phyloP scores from a whole-genome alignment of 2,329 filamentous ascomycete genomes.

The Nothomitra cinnamomea region DNA sequence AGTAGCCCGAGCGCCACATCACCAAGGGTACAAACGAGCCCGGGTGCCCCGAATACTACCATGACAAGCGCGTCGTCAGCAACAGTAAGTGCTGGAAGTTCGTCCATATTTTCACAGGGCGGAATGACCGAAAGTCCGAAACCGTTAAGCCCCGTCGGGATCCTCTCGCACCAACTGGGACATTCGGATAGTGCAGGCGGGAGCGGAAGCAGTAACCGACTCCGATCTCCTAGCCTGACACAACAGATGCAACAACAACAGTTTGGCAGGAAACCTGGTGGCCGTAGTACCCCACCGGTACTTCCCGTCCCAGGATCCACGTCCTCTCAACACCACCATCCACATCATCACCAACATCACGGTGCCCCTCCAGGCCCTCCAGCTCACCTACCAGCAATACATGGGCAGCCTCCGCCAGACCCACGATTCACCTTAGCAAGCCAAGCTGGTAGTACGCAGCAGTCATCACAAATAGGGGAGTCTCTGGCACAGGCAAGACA shows the following conservation, averaged over 20 bases:
- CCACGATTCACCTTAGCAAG: conserved; percentile 11
- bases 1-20: conserved; percentile 37
- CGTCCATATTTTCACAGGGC: conserved; percentile 51
- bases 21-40: conserved; percentile 21
- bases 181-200: conserved; percentile 29
- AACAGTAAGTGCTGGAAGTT: conserved; percentile 9
- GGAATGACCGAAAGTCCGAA: conserved; percentile 76
- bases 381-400: conserved; percentile 19
- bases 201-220: conserved; percentile 30
- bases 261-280: conserved; percentile 38
- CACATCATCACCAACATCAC: neutral
- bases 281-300: conserved; percentile 36
- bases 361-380: neutral
- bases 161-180: conserved; percentile 31
- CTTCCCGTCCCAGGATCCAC: neutral
- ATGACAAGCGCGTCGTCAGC: neutral
- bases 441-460: conserved; percentile 6
- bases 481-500: conserved; percentile 5
- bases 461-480: neutral
- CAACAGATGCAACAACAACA: conserved; percentile 49
- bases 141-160: conserved; percentile 52
- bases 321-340: neutral
- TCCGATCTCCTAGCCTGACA: conserved; percentile 48
- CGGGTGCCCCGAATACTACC: neutral
- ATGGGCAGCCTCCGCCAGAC: conserved; percentile 19